phyloP scores from a whole-genome alignment of 2,329 filamentous ascomycete genomes.

The Biscogniauxia marginata region DNA sequence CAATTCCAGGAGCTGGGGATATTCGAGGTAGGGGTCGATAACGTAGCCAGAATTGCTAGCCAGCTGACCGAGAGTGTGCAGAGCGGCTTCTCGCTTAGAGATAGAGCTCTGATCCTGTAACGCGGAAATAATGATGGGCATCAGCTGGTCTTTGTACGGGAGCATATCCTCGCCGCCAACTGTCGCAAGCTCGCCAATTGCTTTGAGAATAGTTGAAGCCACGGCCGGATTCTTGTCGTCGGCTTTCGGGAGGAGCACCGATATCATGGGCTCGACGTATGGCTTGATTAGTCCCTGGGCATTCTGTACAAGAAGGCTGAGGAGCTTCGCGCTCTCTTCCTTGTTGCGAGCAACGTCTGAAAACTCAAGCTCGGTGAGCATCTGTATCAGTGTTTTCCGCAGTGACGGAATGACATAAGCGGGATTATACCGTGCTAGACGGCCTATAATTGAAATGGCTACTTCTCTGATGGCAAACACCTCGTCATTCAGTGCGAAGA shows the following conservation, averaged over 20 bases:
- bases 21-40: constrained; percentile 92
- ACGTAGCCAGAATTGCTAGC: constrained; percentile 98
- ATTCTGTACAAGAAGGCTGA: constrained; percentile 90
- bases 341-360: constrained; percentile 93
- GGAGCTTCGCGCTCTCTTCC: constrained; percentile 90
- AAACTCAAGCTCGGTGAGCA: constrained; percentile 94
- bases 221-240: constrained; percentile 82
- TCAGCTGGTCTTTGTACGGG: constrained; percentile 84
- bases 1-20: constrained; percentile 88
- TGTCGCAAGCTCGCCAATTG: constrained; percentile 89
- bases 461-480: constrained; percentile 90
- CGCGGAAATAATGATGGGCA: constrained; percentile 92
- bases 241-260: constrained; percentile 89
- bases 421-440: constrained; percentile 85
- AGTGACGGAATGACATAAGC: constrained; percentile 97
- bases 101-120: constrained; percentile 92
- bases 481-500: constrained; percentile 94
- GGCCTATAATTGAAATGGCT: constrained; percentile 93
- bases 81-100: constrained; percentile 83
- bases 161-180: constrained; percentile 95
- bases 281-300: constrained; percentile 91
- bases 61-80: constrained; percentile 86
- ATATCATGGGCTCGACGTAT: constrained; percentile 95
- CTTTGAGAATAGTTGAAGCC: constrained; percentile 90
- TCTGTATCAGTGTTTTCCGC: constrained; percentile 91